A percentile compares a stretch with the other conserved stretches of the same genome.
phyloP scores from a whole-genome alignment of 768 basidiomycete genomes.

The Russula ochroleuca region DNA sequence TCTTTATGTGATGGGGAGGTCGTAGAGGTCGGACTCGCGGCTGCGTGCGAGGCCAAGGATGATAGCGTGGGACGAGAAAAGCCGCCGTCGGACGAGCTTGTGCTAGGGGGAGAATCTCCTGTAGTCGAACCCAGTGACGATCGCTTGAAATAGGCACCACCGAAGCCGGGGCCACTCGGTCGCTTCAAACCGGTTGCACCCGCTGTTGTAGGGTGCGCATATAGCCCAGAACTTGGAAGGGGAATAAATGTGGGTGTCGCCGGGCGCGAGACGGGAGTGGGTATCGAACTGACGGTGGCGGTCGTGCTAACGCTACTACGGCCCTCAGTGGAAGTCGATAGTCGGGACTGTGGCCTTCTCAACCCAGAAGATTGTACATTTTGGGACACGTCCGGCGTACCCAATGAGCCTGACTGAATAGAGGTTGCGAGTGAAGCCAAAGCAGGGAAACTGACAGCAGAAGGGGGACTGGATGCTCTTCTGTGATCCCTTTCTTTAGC shows the following conservation, averaged over 20 bases:
- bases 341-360: constrained; percentile 67
- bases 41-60: not conserved
- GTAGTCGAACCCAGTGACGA: constrained; percentile 57
- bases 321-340: constrained; percentile 54
- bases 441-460: constrained; percentile 50
- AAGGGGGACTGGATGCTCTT: constrained; percentile 47
- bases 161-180: constrained; percentile 48
- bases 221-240: constrained; percentile 52
- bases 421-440: constrained; percentile 44
- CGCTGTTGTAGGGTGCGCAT: constrained; percentile 35
- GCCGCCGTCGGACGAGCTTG: constrained; percentile 20
- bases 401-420: constrained; percentile 41
- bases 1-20: constrained; percentile 21
- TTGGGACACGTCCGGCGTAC: constrained; percentile 43
- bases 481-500: constrained; percentile 49
- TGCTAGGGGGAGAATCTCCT: constrained; percentile 31
- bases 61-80: constrained; percentile 17
- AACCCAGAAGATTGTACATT: constrained; percentile 45
- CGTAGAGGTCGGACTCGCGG: not conserved
- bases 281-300: constrained; percentile 56
- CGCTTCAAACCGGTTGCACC: constrained; percentile 52
- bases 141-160: constrained; percentile 44
- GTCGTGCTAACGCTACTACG: constrained; percentile 45
- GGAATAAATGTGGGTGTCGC: constrained; percentile 74
- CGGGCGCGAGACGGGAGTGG: constrained; percentile 65